Conservation (phyloP, 2,329 filamentous ascomycete genomes). For the Monosporascus sp. region DNA sequence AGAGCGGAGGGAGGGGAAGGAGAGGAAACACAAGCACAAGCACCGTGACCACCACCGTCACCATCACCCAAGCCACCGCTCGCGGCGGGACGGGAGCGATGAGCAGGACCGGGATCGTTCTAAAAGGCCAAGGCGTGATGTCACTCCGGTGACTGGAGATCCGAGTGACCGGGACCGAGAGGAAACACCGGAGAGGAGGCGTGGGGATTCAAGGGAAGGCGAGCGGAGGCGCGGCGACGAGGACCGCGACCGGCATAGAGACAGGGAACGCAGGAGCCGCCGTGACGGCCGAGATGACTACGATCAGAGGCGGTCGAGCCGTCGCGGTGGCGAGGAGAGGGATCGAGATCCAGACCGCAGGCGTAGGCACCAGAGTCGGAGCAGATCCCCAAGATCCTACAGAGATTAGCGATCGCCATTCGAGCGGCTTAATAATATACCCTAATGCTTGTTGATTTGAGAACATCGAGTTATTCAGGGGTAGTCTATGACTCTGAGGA, state of each 20-base stretch:
- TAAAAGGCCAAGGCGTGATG: slow-evolving; percentile 34
- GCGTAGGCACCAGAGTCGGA: slow-evolving; percentile 33
- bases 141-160: slow-evolving; percentile 23
- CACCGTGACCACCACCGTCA: slow-evolving; percentile 34
- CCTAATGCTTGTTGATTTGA: neutral
- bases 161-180: slow-evolving; percentile 18
- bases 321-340: slow-evolving; percentile 15
- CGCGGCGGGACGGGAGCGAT: slow-evolving; percentile 25
- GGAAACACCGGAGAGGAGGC: slow-evolving; percentile 21
- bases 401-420: slow-evolving; percentile 11
- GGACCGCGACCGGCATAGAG: slow-evolving; percentile 16
- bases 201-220: slow-evolving; percentile 22
- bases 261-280: slow-evolving; percentile 15
- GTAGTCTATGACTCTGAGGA: no score
- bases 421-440: neutral
- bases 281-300: slow-evolving; percentile 16
- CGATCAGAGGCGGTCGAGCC: slow-evolving; percentile 10
- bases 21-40: slow-evolving; percentile 39
- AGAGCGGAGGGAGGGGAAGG: slow-evolving; percentile 44
- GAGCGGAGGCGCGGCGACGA: slow-evolving; percentile 27
- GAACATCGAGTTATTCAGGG: no score
- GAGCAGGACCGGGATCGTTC: slow-evolving; percentile 16
- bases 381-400: slow-evolving; percentile 35
- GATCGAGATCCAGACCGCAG: slow-evolving; percentile 21
- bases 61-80: slow-evolving; percentile 42